phyloP scores from a whole-genome alignment of 2,329 filamentous ascomycete genomes.

The Pseudogymnoascus sp. region DNA sequence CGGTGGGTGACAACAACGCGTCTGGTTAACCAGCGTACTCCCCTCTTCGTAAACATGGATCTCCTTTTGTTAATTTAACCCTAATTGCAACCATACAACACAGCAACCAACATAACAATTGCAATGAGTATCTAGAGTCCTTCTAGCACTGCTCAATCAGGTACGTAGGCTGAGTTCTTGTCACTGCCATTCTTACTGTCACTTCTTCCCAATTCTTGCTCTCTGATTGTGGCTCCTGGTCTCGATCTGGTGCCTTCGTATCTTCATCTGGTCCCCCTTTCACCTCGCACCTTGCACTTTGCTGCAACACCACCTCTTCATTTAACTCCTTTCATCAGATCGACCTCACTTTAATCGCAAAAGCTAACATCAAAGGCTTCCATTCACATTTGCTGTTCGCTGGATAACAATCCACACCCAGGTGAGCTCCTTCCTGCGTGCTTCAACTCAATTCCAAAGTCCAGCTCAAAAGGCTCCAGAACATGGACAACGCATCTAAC shows the following conservation, averaged over 20 bases:
- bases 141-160: conserved; percentile 13
- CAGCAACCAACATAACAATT: not conserved
- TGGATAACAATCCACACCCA: not conserved
- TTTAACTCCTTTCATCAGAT: not conserved
- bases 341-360: not conserved
- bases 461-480: not conserved
- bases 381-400: not conserved
- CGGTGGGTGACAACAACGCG: not conserved
- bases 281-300: not conserved
- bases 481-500: not conserved
- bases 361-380: not conserved
- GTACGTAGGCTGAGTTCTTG: not conserved
- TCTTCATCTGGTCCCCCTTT: not conserved
- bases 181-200: not conserved
- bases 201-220: not conserved
- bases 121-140: conserved; percentile 12
- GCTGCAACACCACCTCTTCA: not conserved
- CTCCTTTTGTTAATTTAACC: not conserved
- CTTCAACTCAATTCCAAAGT: not conserved
- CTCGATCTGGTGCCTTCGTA: not conserved
- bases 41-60: not conserved
- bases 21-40: not conserved
- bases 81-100: not conserved
- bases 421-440: not conserved
- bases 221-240: not conserved